A percentile compares a stretch with the other conserved stretches of the same genome.
Conservation (phyloP, 2,329 filamentous ascomycete genomes). For the Colletotrichum plurivorum region DNA sequence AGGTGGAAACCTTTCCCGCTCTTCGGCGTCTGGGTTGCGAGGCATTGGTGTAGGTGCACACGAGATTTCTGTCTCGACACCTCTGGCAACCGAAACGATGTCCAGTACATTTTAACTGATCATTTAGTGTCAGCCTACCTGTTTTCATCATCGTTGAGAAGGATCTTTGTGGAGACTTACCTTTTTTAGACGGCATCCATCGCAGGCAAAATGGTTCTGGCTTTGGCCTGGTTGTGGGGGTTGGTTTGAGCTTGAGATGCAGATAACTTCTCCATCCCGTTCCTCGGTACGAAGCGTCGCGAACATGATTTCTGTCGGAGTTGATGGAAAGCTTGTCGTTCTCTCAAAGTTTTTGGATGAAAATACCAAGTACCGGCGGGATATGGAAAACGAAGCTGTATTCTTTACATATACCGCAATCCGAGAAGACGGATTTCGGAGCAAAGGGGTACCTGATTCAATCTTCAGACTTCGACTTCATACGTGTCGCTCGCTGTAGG, state of each 20-base stretch:
- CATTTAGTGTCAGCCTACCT: background rate
- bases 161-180: background rate
- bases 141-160: no score
- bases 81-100: constrained; percentile 21
- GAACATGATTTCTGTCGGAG: background rate
- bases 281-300: constrained; percentile 28
- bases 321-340: background rate
- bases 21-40: constrained; percentile 7
- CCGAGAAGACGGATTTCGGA: background rate
- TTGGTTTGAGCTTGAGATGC: constrained; percentile 15
- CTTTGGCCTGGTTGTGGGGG: constrained; percentile 17
- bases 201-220: constrained; percentile 20
- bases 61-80: constrained; percentile 14
- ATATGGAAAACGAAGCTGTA: background rate
- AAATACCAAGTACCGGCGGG: no score
- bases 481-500: background rate
- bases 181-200: constrained; percentile 19
- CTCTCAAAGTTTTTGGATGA: background rate
- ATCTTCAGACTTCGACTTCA: background rate
- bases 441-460: background rate
- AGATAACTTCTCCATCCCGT: constrained; percentile 17
- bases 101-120: constrained; percentile 17
- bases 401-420: constrained; percentile 9
- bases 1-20: background rate
- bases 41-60: constrained; percentile 9